Evolutionary conservation across 768 basidiomycete species (phyloP).

Genomic region (Russula compacta): DNA sequence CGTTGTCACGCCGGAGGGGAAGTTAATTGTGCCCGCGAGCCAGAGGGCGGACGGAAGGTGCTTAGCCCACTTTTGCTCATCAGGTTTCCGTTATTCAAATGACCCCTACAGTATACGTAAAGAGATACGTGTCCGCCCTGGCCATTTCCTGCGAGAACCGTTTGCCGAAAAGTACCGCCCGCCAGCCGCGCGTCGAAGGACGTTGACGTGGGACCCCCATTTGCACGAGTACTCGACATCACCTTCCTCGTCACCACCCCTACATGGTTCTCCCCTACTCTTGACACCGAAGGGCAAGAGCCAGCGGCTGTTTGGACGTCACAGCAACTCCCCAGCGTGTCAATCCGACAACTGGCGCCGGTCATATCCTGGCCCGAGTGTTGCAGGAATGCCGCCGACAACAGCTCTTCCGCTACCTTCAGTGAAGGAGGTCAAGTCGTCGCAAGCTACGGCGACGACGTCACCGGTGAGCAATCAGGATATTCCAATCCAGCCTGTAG

Average conservation of each 20-base stretch:
- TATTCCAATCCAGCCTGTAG: neutral
- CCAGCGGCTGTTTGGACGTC: neutral
- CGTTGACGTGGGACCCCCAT: slow-evolving; percentile 4
- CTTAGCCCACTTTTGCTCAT: neutral
- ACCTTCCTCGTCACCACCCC: neutral
- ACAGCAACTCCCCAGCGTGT: neutral
- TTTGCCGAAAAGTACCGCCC: slow-evolving; percentile 9
- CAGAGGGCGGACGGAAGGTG: slow-evolving; percentile 14
- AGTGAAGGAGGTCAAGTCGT: neutral
- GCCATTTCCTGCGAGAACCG: neutral
- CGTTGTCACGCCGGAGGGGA: slow-evolving; percentile 1
- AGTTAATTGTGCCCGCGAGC: slow-evolving; percentile 7
- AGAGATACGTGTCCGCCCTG: slow-evolving; percentile 7
- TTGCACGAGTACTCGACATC: neutral
- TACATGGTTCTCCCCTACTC: neutral
- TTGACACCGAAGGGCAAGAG: neutral
- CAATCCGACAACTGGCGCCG: neutral
- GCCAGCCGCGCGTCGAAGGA: slow-evolving; percentile 8
- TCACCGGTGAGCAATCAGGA: neutral
- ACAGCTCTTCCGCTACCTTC: neutral
- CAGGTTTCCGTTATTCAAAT: neutral
- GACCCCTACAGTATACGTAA: neutral
- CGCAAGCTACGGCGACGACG: too few species aligned
- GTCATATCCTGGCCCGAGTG: neutral
- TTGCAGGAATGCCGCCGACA: neutral